Evolutionary conservation across 176 grass and related monocot species (phyloP).

Genomic region (Secale cereale): DNA sequence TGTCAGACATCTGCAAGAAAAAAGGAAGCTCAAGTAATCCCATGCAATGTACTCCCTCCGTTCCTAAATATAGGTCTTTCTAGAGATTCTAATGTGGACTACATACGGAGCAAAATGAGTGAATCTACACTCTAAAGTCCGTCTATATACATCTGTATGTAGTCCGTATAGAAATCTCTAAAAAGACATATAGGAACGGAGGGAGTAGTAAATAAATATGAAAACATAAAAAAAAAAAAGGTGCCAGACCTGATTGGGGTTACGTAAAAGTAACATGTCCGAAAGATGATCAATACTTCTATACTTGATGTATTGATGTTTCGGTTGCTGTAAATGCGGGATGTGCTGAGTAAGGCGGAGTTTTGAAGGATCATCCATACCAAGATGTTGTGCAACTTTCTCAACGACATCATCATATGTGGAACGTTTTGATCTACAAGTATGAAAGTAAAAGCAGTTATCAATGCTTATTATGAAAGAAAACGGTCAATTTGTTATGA

Average conservation of each 20-base stretch:
- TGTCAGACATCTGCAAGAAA: conserved; percentile 51
- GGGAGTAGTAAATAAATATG: not conserved
- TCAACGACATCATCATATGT: conserved; percentile 90
- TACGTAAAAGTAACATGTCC: conserved; percentile 52
- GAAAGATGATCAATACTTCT: conserved; percentile 58
- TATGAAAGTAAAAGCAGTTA: conserved; percentile 16
- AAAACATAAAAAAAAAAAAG: not conserved
- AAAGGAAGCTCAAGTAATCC: conserved; percentile 28
- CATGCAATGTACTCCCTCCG: conserved; percentile 14
- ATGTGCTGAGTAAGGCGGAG: conserved; percentile 72
- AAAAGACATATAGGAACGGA: too few relatives aligned
- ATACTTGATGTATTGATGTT: conserved; percentile 71
- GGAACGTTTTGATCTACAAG: conserved; percentile 52
- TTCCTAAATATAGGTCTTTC: too few relatives aligned
- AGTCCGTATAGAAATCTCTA: too few relatives aligned
- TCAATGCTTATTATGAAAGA: not conserved
- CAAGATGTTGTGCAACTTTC: conserved; percentile 63
- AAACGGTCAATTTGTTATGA: not conserved
- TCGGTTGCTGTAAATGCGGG: conserved; percentile 49
- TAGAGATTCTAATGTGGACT: too few relatives aligned
- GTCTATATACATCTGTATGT: too few relatives aligned
- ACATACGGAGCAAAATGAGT: too few relatives aligned
- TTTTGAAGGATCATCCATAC: conserved; percentile 71
- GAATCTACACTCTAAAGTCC: too few relatives aligned
- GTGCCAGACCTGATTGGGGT: conserved; percentile 55